phyloP scores from a whole-genome alignment of 2,329 filamentous ascomycete species.

The Graphilbum fragrans region DNA sequence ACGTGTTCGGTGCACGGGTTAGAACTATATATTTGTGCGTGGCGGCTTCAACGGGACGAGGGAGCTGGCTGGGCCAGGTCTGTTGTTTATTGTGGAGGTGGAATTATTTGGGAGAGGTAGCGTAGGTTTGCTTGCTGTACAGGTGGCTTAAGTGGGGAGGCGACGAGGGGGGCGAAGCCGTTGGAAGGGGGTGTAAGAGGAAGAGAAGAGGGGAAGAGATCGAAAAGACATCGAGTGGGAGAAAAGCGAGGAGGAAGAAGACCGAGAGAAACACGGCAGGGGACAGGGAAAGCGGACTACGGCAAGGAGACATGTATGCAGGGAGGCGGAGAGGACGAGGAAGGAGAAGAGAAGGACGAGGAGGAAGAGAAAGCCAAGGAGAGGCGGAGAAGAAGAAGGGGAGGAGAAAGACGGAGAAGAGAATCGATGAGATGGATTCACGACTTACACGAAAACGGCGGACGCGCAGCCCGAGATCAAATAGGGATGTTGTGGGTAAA shows the following conservation, averaged over 20 bases:
- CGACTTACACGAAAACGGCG: neutral
- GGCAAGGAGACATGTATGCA: slow-evolving; percentile 15
- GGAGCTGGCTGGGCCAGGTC: neutral
- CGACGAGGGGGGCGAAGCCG: slow-evolving; percentile 1
- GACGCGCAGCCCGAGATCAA: too few relatives aligned
- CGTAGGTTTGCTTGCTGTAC: neutral
- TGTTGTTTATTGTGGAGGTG: slow-evolving; percentile 7
- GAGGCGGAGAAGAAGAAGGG: neutral
- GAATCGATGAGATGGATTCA: neutral
- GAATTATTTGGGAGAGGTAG: slow-evolving; percentile 2
- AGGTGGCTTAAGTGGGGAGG: slow-evolving; percentile 11
- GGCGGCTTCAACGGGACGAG: slow-evolving; percentile 1
- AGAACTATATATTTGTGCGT: neutral
- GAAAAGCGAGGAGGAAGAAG: neutral
- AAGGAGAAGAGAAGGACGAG: slow-evolving; percentile 1
- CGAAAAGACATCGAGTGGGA: neutral
- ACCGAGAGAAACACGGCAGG: neutral
- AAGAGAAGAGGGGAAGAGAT: neutral
- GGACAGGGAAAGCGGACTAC: slow-evolving; percentile 9
- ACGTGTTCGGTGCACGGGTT: slow-evolving; percentile 1
- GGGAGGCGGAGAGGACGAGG: neutral
- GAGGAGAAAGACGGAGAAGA: neutral
- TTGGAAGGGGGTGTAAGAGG: slow-evolving; percentile 1
- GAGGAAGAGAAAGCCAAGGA: neutral
- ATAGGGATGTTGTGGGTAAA: too few relatives aligned